Evolutionary conservation across 1,284 basidiomycete genomes (phyloP).

Genomic region (Malassezia sympodialis): DNA sequence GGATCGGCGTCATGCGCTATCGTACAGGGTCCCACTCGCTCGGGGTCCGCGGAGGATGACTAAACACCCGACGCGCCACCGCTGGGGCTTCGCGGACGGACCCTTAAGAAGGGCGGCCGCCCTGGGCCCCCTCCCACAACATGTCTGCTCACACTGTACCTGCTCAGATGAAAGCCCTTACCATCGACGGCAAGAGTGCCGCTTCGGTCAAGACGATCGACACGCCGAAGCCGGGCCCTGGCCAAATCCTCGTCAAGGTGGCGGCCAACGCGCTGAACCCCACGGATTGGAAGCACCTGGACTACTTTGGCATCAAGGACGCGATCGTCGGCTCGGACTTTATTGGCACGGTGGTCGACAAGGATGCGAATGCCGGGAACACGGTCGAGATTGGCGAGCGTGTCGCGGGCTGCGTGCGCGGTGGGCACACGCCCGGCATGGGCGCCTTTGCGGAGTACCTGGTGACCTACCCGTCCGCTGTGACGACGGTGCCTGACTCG

Average conservation of each 20-base stretch:
- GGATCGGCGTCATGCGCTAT: background rate
- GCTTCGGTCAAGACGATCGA: slow-evolving; percentile 27
- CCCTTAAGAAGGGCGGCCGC: background rate
- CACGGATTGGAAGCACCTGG: slow-evolving; percentile 48
- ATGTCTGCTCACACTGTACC: slow-evolving; percentile 4
- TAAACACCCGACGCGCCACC: background rate
- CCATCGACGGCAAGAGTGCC: slow-evolving; percentile 24
- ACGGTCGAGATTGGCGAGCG: slow-evolving; percentile 55
- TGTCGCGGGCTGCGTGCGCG: slow-evolving; percentile 54
- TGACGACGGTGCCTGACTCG: slow-evolving; percentile 31
- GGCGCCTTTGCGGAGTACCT: slow-evolving; percentile 48
- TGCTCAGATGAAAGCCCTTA: slow-evolving; percentile 29
- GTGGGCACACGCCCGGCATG: slow-evolving; percentile 44
- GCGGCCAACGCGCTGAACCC: slow-evolving; percentile 38
- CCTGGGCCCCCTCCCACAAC: background rate
- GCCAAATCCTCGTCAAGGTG: slow-evolving; percentile 30
- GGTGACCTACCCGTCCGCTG: slow-evolving; percentile 31
- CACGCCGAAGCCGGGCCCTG: slow-evolving; percentile 25
- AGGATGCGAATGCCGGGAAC: slow-evolving; percentile 47
- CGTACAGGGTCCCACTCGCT: background rate
- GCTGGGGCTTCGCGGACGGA: background rate
- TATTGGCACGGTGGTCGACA: slow-evolving; percentile 55
- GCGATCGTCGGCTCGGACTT: slow-evolving; percentile 56
- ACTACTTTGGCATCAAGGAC: slow-evolving; percentile 42
- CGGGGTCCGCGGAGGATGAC: background rate